A percentile compares a stretch with the other conserved stretches of the same genome.
Evolutionary conservation across 495 filamentous ascomycete genomes (phyloP).

Genomic region (Astrothelium subdiscretum): DNA sequence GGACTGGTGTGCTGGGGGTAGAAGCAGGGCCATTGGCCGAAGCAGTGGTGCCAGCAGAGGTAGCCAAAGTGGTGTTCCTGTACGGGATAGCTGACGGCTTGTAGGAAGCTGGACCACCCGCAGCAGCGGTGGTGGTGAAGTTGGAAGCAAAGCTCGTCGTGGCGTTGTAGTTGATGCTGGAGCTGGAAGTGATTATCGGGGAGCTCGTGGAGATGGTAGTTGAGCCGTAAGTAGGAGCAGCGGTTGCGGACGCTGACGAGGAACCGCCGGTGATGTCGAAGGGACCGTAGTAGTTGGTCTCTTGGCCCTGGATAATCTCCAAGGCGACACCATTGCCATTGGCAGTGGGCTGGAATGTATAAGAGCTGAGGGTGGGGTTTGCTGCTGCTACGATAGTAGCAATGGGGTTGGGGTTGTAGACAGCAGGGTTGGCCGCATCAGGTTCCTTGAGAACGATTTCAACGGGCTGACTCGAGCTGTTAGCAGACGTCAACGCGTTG

Average conservation of each 20-base stretch:
- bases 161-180: constrained; percentile 3
- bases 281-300: constrained; percentile 27
- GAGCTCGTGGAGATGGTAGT: neutral
- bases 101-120: constrained; percentile 6
- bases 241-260: neutral
- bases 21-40: constrained; percentile 6
- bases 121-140: constrained; percentile 6
- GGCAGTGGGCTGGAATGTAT: constrained; percentile 14
- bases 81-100: neutral
- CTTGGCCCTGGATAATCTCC: constrained; percentile 23
- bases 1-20: constrained; percentile 8
- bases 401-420: neutral
- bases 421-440: constrained; percentile 10
- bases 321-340: constrained; percentile 25
- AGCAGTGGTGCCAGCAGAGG: neutral
- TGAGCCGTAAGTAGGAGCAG: constrained; percentile 2
- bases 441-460: constrained; percentile 27
- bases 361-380: constrained; percentile 21
- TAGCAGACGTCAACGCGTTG: no score
- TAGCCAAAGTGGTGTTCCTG: constrained; percentile 2
- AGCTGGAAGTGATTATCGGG: constrained; percentile 1
- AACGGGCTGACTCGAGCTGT: constrained; percentile 13
- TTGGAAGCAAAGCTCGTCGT: constrained; percentile 5
- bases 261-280: constrained; percentile 22
- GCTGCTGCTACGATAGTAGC: constrained; percentile 6